Conservation (phyloP, 192 early-diverging fungal genomes). For the Coemansia sp. region DNA sequence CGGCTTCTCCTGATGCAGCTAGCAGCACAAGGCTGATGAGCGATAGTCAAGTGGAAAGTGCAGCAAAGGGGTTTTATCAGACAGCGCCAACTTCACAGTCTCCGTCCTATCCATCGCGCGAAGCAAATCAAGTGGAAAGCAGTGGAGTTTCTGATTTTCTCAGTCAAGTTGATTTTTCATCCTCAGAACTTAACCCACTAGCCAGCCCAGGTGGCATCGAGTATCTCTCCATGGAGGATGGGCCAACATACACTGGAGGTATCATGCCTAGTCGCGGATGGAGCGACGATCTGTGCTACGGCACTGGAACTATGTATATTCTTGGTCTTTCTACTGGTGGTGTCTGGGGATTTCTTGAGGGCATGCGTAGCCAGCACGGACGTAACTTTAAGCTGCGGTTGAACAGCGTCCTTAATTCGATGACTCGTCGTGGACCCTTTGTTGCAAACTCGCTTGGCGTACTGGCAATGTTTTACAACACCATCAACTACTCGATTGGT, state of each 20-base stretch:
- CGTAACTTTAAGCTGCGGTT: conserved; percentile 69
- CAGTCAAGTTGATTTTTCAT: conserved; percentile 50
- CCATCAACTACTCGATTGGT: conserved; percentile 67
- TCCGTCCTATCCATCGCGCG: conserved; percentile 15
- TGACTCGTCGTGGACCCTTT: conserved; percentile 82
- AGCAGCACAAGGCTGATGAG: conserved; percentile 22
- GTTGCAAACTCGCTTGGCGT: conserved; percentile 80
- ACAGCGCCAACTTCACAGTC: conserved; percentile 6
- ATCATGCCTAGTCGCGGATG: conserved; percentile 74
- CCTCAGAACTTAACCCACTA: conserved; percentile 34
- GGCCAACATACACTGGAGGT: conserved; percentile 36
- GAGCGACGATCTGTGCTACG: conserved; percentile 83
- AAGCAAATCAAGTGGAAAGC: conserved; percentile 27
- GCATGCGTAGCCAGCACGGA: conserved; percentile 65
- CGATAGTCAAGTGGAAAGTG: conserved; percentile 18
- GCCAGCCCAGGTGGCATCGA: conserved; percentile 44
- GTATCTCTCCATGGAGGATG: conserved; percentile 53
- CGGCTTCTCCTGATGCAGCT: not conserved
- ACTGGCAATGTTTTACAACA: conserved; percentile 82
- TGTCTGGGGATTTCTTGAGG: conserved; percentile 74
- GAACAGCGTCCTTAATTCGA: conserved; percentile 78
- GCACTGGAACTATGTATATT: conserved; percentile 77
- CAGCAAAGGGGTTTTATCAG: conserved; percentile 29
- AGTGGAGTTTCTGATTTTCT: conserved; percentile 52
- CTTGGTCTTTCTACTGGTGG: conserved; percentile 72